Evolutionary conservation across 139 green algal genomes (phyloP).

Genomic region (Edaphochlamys debaryana): DNA sequence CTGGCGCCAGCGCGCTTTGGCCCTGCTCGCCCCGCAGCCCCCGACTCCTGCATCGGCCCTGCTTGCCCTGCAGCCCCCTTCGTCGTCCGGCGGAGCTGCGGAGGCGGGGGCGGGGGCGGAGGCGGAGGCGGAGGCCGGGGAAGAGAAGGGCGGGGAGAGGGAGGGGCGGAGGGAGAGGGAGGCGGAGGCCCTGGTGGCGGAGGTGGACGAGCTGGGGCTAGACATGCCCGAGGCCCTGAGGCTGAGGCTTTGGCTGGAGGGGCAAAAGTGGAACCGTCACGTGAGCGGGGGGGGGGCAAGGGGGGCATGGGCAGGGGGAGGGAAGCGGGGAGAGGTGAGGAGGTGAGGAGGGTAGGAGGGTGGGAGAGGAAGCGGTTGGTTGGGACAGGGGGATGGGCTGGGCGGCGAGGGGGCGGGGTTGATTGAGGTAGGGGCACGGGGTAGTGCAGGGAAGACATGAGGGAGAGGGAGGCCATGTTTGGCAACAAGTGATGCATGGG

Average conservation of each 20-base stretch:
- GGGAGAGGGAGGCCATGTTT: no score
- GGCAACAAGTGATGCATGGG: background rate
- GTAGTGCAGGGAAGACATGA: no score
- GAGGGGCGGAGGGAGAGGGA: background rate
- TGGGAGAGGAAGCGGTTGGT: no score
- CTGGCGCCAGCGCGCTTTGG: background rate
- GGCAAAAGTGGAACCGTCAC: background rate
- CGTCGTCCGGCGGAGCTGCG: no score
- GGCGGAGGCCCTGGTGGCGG: conserved; percentile 8
- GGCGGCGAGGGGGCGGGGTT: no score
- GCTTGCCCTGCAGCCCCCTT: no score
- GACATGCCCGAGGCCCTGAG: background rate
- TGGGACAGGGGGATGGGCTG: no score
- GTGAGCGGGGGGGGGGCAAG: background rate
- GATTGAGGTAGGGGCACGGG: no score
- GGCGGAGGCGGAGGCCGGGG: background rate
- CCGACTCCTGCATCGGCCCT: background rate
- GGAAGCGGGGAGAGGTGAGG: no score
- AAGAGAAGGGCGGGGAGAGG: background rate
- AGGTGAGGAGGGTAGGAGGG: no score
- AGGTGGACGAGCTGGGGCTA: background rate
- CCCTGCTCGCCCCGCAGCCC: background rate
- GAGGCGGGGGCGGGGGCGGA: background rate
- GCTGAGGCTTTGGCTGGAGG: conserved; percentile 18
- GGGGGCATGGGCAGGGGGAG: no score